Evolutionary conservation across 2,329 filamentous ascomycete species (phyloP).

Genomic region (Trichoderma sp.): DNA sequence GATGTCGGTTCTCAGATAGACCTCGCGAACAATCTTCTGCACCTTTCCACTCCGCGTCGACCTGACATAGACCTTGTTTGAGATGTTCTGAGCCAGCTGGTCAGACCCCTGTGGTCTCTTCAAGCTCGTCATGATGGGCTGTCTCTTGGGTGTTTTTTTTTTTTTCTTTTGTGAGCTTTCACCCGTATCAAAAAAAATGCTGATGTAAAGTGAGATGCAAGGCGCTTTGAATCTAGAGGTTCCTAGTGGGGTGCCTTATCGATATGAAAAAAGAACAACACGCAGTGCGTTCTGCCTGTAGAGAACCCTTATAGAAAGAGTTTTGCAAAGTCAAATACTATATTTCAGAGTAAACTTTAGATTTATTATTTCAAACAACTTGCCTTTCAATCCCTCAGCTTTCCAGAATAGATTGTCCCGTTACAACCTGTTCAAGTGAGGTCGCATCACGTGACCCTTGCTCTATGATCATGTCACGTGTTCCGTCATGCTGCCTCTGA

Average conservation of each 20-base stretch:
- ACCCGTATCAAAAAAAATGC: slow-evolving; percentile 15
- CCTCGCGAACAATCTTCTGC: slow-evolving; percentile 95
- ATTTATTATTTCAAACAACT: not conserved
- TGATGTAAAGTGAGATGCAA: slow-evolving; percentile 15
- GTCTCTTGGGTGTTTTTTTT: not conserved
- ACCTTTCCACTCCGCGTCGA: slow-evolving; percentile 96
- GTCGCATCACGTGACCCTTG: not conserved
- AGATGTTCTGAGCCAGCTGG: slow-evolving; percentile 67
- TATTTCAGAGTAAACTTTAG: not conserved
- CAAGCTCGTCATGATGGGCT: slow-evolving; percentile 58
- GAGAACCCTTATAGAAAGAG: not conserved
- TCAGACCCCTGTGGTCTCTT: slow-evolving; percentile 56
- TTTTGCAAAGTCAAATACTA: not conserved
- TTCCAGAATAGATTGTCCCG: not conserved
- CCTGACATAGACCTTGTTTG: slow-evolving; percentile 92
- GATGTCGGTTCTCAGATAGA: slow-evolving; percentile 94
- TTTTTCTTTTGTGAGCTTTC: not conserved
- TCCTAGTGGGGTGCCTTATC: slow-evolving; percentile 19
- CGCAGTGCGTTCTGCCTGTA: not conserved
- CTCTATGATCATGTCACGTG: not conserved
- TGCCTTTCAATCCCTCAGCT: not conserved
- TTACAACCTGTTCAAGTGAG: not conserved
- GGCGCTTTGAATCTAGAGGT: not conserved
- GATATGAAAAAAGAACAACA: slow-evolving; percentile 6
- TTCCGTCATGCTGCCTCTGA: not conserved